Percentiles rank a stretch among this genome's conserved stretches.
These are phyloP conservation scores for Oehlia diaphana DNA, from an alignment of 192 early-diverging fungal species.

Conservation along the genomic window DNA sequence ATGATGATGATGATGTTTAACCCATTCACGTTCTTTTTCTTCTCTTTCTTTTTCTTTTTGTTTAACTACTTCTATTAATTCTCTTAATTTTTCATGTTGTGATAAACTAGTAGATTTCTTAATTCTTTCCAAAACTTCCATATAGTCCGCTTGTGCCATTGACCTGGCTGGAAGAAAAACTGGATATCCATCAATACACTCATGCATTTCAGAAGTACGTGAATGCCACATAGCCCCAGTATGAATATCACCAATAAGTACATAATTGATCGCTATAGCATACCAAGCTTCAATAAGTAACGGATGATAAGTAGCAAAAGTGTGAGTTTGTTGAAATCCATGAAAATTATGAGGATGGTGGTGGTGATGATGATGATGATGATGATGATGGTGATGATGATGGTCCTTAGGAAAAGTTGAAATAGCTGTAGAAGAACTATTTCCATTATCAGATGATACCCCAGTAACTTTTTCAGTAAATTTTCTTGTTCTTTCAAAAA, in stretches of 20 bases:
- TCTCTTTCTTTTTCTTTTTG: constrained; percentile 28
- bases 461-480: background rate
- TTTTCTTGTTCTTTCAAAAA: background rate
- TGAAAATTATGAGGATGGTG: constrained; percentile 23
- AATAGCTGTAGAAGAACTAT: background rate
- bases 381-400: background rate
- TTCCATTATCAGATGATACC: background rate
- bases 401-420: background rate
- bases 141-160: constrained; percentile 31
- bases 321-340: constrained; percentile 12
- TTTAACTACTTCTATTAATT: constrained; percentile 22
- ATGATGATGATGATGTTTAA: constrained; percentile 26
- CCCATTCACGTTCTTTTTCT: constrained; percentile 29
- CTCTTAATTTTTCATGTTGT: constrained; percentile 27
- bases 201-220: constrained; percentile 23
- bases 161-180: constrained; percentile 31
- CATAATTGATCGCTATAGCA: constrained; percentile 24
- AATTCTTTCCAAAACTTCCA: constrained; percentile 28
- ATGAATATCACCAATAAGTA: constrained; percentile 18
- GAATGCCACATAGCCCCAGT: constrained; percentile 18
- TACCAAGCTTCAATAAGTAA: constrained; percentile 26
- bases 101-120: constrained; percentile 24
- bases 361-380: constrained; percentile 6
- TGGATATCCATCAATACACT: constrained; percentile 28
- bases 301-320: constrained; percentile 25